Conservation (phyloP, 2,329 filamentous ascomycete species). For the Claviceps pazoutovae region DNA sequence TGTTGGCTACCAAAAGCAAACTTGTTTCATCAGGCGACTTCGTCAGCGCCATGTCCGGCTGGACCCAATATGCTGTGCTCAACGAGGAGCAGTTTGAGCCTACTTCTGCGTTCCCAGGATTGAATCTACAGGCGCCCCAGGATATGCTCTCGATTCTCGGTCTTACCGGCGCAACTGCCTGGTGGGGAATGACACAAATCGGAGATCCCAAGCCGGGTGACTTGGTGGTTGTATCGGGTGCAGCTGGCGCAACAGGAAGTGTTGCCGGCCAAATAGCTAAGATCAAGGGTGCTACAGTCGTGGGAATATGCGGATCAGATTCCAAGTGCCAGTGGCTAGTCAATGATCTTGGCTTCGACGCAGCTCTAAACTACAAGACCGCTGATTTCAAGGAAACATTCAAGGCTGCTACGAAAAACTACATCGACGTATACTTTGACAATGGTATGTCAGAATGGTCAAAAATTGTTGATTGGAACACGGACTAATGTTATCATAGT, state of each 20-base stretch:
- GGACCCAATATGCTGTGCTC: conserved; percentile 52
- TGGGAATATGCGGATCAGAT: conserved; percentile 51
- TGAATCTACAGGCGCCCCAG: conserved; percentile 26
- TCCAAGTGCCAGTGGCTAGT: conserved; percentile 55
- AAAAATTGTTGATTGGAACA: neutral
- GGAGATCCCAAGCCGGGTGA: conserved; percentile 55
- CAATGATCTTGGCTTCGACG: conserved; percentile 51
- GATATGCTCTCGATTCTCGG: conserved; percentile 51
- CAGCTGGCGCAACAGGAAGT: conserved; percentile 64
- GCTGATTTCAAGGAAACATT: conserved; percentile 46
- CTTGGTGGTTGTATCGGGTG: conserved; percentile 63
- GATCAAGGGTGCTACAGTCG: conserved; percentile 47
- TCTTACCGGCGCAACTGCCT: conserved; percentile 59
- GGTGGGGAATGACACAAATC: conserved; percentile 58
- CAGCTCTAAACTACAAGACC: conserved; percentile 56
- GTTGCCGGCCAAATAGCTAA: conserved; percentile 69
- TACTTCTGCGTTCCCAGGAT: conserved; percentile 24
- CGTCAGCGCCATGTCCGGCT: conserved; percentile 42
- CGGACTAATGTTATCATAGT: conserved; percentile 22
- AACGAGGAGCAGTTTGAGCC: conserved; percentile 34
- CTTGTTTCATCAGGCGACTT: conserved; percentile 43
- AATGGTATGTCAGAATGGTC: conserved; percentile 30
- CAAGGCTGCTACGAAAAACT: conserved; percentile 40
- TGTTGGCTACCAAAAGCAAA: conserved; percentile 44
- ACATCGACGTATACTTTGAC: conserved; percentile 60